Evolutionary conservation across 108 stramenopile genomes (phyloP), one percentile per base, ranked within the genome.

Genomic region (Stephanodiscus triporus): DNA sequence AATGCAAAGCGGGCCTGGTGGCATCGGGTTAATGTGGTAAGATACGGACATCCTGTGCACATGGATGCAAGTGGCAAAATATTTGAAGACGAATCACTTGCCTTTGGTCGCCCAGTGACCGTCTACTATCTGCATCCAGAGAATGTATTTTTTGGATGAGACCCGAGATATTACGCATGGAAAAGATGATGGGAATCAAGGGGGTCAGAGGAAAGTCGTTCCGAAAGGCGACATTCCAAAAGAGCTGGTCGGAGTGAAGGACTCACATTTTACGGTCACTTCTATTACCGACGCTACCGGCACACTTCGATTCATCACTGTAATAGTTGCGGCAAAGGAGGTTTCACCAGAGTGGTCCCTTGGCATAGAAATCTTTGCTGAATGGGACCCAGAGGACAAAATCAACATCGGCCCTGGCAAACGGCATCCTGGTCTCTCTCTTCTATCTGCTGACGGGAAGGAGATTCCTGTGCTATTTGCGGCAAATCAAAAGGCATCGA

Each of bases 401-500:
- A 32, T 10, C 30, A 57, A 57, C 10, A n/a, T 57, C 16, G 29
- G 56, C 2, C 56, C 24, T 10, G 56, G 56, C 6, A 57, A 57
- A 13, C 56, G 30, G 2, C 27, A 57, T 30, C 56, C 56, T n/a
- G 56, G 56, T 6, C 56, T 57, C 10, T 13, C 24, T 4, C 56
- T 57, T 32, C 4, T 40, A 9, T 77, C 71, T 56, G 47, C 43
- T 76, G 56, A 57, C 32, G 56, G 56, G 56, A 57, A 30, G 16
- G 29, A 57, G 9, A 30, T 57, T 30, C 56, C 56, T 13, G 30
- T 57, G 9, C 10, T 30, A 9, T 57, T 57, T 57, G 56, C 30
- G 8, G 30, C 56, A 3, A 29, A 9, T 32, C 54, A 6, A 55
- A 55, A 55, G 54, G 54, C 27, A 2, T 57, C 56, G 3, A 57